These are phyloP conservation scores for Populus nigra DNA, from an alignment of 345 rosid genomes.

Conservation along the genomic window DNA sequence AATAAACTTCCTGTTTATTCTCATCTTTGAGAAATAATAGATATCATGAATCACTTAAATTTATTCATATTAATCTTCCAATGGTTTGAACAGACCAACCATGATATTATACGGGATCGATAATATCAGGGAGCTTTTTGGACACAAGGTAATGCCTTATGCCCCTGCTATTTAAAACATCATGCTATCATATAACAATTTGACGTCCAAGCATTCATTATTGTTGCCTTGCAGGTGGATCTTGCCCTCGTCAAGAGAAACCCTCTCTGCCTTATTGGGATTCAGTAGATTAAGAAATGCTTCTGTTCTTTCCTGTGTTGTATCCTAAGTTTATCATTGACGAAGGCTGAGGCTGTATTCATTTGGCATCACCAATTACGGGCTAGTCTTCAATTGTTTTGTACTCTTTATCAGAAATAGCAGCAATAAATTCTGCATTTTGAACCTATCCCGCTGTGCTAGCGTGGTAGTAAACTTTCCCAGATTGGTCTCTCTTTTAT, in stretches of 20 bases:
- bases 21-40: neutral
- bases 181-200: neutral
- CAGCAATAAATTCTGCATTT: neutral
- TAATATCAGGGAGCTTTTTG: conserved; percentile 91
- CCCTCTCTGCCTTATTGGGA: conserved; percentile 70
- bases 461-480: too few species aligned
- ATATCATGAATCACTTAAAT: neutral
- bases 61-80: neutral
- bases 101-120: conserved; percentile 78
- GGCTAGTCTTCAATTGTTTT: neutral
- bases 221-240: conserved; percentile 60
- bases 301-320: neutral
- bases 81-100: conserved; percentile 60
- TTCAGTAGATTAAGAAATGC: conserved; percentile 18
- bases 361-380: neutral
- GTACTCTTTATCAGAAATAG: neutral
- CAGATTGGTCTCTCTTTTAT: too few species aligned
- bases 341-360: neutral
- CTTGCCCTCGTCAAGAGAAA: conserved; percentile 73
- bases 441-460: too few species aligned
- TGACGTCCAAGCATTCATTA: neutral
- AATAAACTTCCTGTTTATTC: neutral
- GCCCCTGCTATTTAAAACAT: neutral
- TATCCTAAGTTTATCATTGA: neutral
- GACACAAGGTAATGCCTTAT: conserved; percentile 69